Base-by-base conservation (phyloP, 1,284 basidiomycete species). In the Bondarzewia mesenterica region DNA sequence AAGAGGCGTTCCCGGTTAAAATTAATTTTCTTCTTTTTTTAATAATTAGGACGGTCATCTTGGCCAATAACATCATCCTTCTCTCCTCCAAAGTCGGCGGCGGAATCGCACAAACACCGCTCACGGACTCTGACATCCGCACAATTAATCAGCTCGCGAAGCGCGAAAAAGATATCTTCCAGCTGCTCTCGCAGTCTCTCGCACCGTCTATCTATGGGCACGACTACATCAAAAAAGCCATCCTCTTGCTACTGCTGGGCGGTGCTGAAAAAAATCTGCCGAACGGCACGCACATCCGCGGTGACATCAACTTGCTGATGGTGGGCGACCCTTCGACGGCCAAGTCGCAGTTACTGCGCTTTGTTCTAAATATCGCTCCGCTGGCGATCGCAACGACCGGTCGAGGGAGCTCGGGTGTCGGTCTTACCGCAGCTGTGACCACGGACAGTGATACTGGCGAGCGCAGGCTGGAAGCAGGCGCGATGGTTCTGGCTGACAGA, bases 291-390 rank as follows among this genome's bases (percentile, higher is more conserved):
- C 96, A 99, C 63, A 97, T 99, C 62, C 88, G 96, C 75, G 96
- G 96, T 50, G 96, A 99, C 66, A 99, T 99, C 77, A 99, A 99
- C 69, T 78, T 99, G 60, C 82, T 99, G 60, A 98, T 99, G 95
- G 93, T 99, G 54, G 96, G 96, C 56, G 96, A 99, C 68, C 96
- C 96, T 3, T 92, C 88, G 12, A 99, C 96, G 0, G 96, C 96
- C 35, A 99, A 99, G 72, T 93, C 89, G 42, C 96, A 99, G 64
- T 77, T 99, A 66, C 76, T 99, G 42, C 89, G 95, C 48, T 99
- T 99, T 65, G 92, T 99, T 25, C 78, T 99, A 53, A 89, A 92
- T 60, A 98, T 92, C 7, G 96, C 96, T 4, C 95, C 96, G 21
- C 75, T 99, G 29, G 96, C 96, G 4, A 98, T 99, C 58, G 95